phyloP scores from a whole-genome alignment of 2,329 filamentous ascomycete genomes.

The Neofusicoccum umdonicola region DNA sequence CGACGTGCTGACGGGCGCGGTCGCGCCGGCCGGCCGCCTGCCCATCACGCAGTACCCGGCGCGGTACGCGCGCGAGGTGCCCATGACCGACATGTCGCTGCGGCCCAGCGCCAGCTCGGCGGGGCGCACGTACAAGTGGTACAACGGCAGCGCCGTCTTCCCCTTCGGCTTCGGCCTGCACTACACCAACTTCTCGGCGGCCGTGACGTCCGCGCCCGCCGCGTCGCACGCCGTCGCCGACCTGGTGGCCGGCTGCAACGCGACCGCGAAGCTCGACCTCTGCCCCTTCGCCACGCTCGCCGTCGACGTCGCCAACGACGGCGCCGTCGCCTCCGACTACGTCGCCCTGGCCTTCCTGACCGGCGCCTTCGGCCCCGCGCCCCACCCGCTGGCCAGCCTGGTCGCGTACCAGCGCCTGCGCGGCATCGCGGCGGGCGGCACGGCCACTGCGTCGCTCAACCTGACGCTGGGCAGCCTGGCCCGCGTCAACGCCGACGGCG shows the following conservation, averaged over 20 bases:
- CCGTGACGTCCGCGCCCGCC: constrained; percentile 19
- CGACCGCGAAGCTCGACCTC: constrained; percentile 40
- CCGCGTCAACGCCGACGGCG: constrained; percentile 50
- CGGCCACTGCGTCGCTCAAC: constrained; percentile 35
- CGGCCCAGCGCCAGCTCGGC: constrained; percentile 48
- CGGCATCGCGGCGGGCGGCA: constrained; percentile 35
- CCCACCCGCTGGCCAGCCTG: constrained; percentile 54
- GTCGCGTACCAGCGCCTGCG: constrained; percentile 51
- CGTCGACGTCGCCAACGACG: constrained; percentile 51
- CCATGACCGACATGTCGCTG: constrained; percentile 57
- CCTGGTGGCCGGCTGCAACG: constrained; percentile 34
- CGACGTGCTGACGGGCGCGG: constrained; percentile 52
- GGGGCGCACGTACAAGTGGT: constrained; percentile 61
- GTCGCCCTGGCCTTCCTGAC: constrained; percentile 52
- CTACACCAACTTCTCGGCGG: constrained; percentile 54
- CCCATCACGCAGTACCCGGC: constrained; percentile 58
- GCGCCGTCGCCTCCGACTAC: constrained; percentile 49
- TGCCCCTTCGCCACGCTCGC: constrained; percentile 41
- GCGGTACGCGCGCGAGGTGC: constrained; percentile 49
- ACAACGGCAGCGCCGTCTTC: constrained; percentile 48
- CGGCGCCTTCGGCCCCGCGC: constrained; percentile 48
- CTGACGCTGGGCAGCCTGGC: constrained; percentile 51
- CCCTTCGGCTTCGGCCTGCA: constrained; percentile 58
- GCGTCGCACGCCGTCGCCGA: constrained; percentile 33
- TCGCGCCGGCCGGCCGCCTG: constrained; percentile 53